A percentile compares a stretch with the other conserved stretches of the same genome.
These are phyloP conservation scores for Coemansia sp. DNA, from an alignment of 192 early-diverging fungal species.

Conservation along the genomic window DNA sequence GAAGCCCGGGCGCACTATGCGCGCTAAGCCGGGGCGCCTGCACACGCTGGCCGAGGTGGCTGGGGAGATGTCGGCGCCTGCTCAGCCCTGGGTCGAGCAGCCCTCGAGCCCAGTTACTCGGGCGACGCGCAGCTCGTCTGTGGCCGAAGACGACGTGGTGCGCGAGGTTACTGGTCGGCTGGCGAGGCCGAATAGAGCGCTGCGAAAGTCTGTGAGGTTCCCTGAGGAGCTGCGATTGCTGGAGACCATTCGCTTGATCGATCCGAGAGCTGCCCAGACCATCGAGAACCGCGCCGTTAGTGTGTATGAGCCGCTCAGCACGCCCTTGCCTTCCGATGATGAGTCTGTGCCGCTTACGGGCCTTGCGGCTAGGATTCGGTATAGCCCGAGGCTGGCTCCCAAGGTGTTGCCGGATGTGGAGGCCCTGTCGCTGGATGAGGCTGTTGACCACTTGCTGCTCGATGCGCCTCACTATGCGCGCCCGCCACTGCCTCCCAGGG, in stretches of 20 bases:
- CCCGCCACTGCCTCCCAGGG: not conserved
- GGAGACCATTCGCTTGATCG: conserved; percentile 38
- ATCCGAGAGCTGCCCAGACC: conserved; percentile 28
- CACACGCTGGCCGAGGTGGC: conserved; percentile 3
- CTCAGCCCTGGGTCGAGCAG: not conserved
- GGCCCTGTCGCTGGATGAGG: not conserved
- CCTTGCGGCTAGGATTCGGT: conserved; percentile 20
- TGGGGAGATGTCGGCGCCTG: not conserved
- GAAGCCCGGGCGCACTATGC: conserved; percentile 33
- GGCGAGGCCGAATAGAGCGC: conserved; percentile 7
- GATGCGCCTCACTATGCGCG: not conserved
- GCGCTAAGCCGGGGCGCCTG: conserved; percentile 16
- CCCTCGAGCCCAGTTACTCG: not conserved
- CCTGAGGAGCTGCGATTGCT: conserved; percentile 41
- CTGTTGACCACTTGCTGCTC: not conserved
- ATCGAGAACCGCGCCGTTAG: conserved; percentile 18
- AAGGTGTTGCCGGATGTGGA: not conserved
- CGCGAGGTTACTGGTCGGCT: not conserved
- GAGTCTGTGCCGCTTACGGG: not conserved
- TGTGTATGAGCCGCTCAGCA: not conserved
- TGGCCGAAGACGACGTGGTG: not conserved
- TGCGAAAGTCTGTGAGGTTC: conserved; percentile 41
- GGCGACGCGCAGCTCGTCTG: not conserved
- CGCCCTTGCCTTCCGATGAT: conserved; percentile 1
- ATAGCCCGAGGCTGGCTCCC: conserved; percentile 24